These are phyloP conservation scores for Primulina huaijiensis DNA, from an alignment of 257 asterid genomes.

Conservation along the genomic window DNA sequence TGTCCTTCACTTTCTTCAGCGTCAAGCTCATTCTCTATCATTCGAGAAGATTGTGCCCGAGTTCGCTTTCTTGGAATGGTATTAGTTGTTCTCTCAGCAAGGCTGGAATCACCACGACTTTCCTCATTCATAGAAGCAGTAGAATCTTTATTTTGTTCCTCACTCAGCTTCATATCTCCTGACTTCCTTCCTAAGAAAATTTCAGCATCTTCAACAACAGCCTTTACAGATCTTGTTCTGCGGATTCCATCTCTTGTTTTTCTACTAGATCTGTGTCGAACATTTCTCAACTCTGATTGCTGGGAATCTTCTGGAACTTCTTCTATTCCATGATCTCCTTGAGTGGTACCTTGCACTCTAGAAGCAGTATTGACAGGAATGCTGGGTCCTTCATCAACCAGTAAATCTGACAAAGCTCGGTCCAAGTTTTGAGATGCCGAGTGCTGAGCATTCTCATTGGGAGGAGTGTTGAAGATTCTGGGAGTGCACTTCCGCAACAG, in stretches of 20 bases:
- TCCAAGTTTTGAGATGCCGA: constrained; percentile 47
- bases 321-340: constrained; percentile 27
- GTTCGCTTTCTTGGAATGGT: constrained; percentile 48
- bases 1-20: constrained; percentile 61
- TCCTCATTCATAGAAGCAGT: constrained; percentile 36
- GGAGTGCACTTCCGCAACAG: constrained; percentile 71
- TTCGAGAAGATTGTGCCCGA: constrained; percentile 50
- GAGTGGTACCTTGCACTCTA: constrained; percentile 22
- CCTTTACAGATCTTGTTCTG: constrained; percentile 55
- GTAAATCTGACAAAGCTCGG: constrained; percentile 39
- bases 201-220: constrained; percentile 69
- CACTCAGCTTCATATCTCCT: constrained; percentile 26
- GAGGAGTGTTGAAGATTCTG: constrained; percentile 52
- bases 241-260: constrained; percentile 38
- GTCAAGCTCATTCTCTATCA: constrained; percentile 47
- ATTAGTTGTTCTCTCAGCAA: constrained; percentile 40
- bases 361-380: constrained; percentile 20
- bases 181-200: constrained; percentile 44
- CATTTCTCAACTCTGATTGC: constrained; percentile 42
- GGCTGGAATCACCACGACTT: constrained; percentile 46
- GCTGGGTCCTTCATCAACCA: constrained; percentile 35
- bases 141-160: constrained; percentile 35
- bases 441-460: constrained; percentile 32
- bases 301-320: constrained; percentile 49
- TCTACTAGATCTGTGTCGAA: constrained; percentile 36